Base-by-base conservation (phyloP, 306 rosid species). In the Myrica gale region DNA sequence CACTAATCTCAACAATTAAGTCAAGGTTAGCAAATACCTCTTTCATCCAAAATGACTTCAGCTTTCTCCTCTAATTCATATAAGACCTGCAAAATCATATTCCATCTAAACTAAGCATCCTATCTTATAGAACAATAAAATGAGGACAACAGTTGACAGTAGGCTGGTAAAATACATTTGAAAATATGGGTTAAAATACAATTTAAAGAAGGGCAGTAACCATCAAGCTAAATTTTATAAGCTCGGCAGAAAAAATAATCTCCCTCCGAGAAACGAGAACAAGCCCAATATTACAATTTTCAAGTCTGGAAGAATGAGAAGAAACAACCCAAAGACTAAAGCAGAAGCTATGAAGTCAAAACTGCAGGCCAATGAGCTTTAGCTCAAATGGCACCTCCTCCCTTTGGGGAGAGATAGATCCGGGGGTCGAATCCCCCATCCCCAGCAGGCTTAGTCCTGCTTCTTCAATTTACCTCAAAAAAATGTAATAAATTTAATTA, bases 41-140 rank as follows among this genome's bases (percentile, higher is more conserved):
- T 85, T 89, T 94, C 98, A 69, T 92, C 96, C 72, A 90, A 76
- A 77, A 94, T 90, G 68, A 86, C 89, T 80, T 88, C 97, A 26
- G 95, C 96, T 77, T 90, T 94, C 86, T 92, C 93, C 87, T 94
- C 98, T 71, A 94, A 82, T 86, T 94, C 98, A 45, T 81, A 86
- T 21, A 94, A 78, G 74, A 94, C 95, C 98, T 94, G 90, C 57
- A 75, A 78, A 78, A 37, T 53, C 55, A 76, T 4, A 80, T 54
- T 50, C 46, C 71, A 68, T 62, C 67, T 54, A 48, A 57, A 53
- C 11, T 63, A 63, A 66, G 43, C 51, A 20, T 80, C 42, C 43
- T 21, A 15, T 13, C 72, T 13, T 53, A 68, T 69, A 45, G 1
- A 50, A 11, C n/a, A 56, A 53, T 20, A 37, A 73, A 41, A 47